Base-by-base conservation (phyloP, 495 filamentous ascomycete genomes). In the Penicillium simplicissimum region DNA sequence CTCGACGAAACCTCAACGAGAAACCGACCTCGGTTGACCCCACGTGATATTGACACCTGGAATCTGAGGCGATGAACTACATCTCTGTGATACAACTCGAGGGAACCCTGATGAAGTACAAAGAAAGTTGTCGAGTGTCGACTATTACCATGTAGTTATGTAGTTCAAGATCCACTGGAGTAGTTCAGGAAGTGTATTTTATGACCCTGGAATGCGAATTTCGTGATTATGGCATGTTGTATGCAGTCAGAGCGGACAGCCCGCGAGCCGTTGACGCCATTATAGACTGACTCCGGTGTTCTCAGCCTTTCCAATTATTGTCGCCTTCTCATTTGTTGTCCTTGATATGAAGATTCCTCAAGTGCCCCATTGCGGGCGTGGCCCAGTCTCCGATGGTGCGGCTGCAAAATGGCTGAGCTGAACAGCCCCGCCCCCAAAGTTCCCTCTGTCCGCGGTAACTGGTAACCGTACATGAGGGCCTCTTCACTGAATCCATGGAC, bases 21-120 rank as follows among this genome's bases (percentile, higher is more conserved):
- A 19, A n/a, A 34, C 23, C 36, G 55, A 43, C 65, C 65, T 67
- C 65, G 65, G 65, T 56, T 37, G 42, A 40, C 17, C 8, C 36
- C 57, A 69, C 60, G 66, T 67, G 61, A 55, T 38, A 31, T 55
- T 4, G 38, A 60, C 55, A 51, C 60, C 57, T 67, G 35, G 58
- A 47, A 51, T 58, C 51, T 67, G 55, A 66, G 66, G 66, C 64
- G 42, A 45, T 45, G 17, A 42, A 17, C 0, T 19, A 23, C 19
- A 45, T 21, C 1, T 10, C 5, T 21, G 11, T 11, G 42, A 42
- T 42, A 17, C 40, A 9, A 42, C 40, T 8, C 9, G 14, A 21
- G 19, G 23, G 9, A 2, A 45, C 42, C n/a, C 37, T 40, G 28
- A 6, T 10, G 15, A 3, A 45, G 19, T 17, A 45, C 10, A 9